Evolutionary conservation across 2,329 filamentous ascomycete species (phyloP).

Genomic region (Nakataea oryzae): DNA sequence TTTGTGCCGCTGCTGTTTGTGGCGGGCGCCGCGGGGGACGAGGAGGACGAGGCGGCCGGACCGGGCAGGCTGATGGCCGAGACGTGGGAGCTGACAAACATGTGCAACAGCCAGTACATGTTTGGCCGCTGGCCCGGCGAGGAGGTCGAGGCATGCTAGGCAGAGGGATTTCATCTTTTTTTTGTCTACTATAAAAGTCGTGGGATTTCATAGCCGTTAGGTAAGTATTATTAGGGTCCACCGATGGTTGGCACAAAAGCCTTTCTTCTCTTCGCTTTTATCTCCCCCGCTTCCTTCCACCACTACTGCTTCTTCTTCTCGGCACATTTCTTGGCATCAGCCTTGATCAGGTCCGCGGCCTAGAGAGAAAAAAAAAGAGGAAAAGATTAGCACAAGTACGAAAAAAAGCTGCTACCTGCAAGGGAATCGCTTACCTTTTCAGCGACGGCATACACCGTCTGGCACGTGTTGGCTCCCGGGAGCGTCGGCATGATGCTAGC

Average conservation of each 20-base stretch:
- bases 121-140: constrained; percentile 26
- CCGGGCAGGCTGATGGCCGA: constrained; percentile 40
- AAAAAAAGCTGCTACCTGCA: no score
- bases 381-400: not conserved
- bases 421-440: constrained; percentile 13
- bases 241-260: no score
- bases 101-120: constrained; percentile 52
- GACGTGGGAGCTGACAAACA: constrained; percentile 57
- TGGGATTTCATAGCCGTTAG: no score
- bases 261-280: no score
- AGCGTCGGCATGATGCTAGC: constrained; percentile 31
- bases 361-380: not conserved
- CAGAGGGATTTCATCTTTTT: no score
- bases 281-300: no score
- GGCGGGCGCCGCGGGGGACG: constrained; percentile 41
- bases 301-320: no score
- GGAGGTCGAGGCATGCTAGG: not conserved
- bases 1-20: constrained; percentile 58
- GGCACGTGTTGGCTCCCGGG: constrained; percentile 13
- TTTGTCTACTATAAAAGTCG: no score
- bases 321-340: no score
- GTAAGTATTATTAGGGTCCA: no score
- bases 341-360: constrained; percentile 11
- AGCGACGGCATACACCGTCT: constrained; percentile 16
- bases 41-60: constrained; percentile 28